A percentile compares a stretch with the other conserved stretches of the same genome.
Evolutionary conservation across 331 rosid genomes (phyloP).

Genomic region (Stylosanthes scabra): DNA sequence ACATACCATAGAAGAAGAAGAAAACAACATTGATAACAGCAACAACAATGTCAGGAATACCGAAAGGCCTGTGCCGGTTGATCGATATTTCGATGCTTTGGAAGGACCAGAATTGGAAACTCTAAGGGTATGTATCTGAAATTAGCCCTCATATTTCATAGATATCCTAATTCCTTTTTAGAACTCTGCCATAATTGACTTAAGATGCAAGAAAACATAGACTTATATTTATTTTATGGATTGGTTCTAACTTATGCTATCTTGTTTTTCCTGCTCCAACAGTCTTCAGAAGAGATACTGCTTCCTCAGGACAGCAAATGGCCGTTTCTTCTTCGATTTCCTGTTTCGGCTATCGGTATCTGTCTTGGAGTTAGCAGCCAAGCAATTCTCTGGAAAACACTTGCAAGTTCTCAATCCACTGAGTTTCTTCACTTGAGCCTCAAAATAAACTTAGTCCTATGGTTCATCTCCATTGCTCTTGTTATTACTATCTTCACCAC

Average conservation of each 20-base stretch:
- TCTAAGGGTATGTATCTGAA: constrained; percentile 46
- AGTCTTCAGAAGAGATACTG: constrained; percentile 85
- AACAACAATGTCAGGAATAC: constrained; percentile 31
- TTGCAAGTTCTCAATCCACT: constrained; percentile 73
- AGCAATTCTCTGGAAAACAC: constrained; percentile 86
- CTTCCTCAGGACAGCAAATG: constrained; percentile 79
- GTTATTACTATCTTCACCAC: constrained; percentile 40
- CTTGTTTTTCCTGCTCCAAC: constrained; percentile 31
- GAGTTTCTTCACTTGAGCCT: constrained; percentile 71
- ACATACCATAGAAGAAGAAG: constrained; percentile 26
- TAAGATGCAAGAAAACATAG: not conserved
- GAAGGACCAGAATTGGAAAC: constrained; percentile 92
- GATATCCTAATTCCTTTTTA: not conserved
- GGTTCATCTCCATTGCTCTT: constrained; percentile 66
- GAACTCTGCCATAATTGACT: not conserved
- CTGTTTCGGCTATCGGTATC: constrained; percentile 77
- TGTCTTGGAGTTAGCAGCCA: constrained; percentile 96
- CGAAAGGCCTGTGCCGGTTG: constrained; percentile 56
- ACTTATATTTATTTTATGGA: not conserved
- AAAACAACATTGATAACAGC: no score
- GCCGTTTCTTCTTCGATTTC: constrained; percentile 93
- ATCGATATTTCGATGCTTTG: constrained; percentile 88
- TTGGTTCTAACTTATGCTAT: constrained; percentile 23
- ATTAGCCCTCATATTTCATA: not conserved
- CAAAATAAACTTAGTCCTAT: constrained; percentile 59